Evolutionary conservation across 805 yeast species (phyloP).

Genomic region (Sugiyamaella floridensis): DNA sequence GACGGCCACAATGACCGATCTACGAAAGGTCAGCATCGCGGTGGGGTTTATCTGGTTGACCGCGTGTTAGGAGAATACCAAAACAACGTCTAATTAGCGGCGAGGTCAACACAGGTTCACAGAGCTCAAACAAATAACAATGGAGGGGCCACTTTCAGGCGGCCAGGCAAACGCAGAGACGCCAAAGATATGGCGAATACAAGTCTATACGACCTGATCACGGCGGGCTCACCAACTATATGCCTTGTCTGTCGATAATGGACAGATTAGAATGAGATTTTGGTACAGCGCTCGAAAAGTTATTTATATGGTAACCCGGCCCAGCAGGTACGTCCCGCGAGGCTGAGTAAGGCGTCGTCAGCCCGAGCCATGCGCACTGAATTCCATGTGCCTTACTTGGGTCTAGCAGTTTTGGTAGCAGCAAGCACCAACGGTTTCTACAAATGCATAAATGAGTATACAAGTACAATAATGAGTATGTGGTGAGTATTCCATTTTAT

Average conservation of each 20-base stretch:
- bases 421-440: no score
- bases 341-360: background rate
- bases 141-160: no score
- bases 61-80: background rate
- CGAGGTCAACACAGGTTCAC: no score
- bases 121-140: no score
- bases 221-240: background rate
- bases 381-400: no score
- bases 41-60: background rate
- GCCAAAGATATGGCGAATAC: no score
- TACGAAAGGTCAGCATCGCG: constrained; percentile 30
- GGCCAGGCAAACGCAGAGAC: no score
- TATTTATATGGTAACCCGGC: background rate
- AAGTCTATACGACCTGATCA: background rate
- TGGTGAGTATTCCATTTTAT: no score
- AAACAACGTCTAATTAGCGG: background rate
- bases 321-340: background rate
- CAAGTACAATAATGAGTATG: no score
- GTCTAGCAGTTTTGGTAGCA: no score
- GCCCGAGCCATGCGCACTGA: background rate
- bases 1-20: constrained; percentile 28
- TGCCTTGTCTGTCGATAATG: background rate
- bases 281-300: background rate
- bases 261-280: background rate
- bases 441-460: no score